Conservation (phyloP, 768 basidiomycete species). For the Leccinellum rugosiceps region DNA sequence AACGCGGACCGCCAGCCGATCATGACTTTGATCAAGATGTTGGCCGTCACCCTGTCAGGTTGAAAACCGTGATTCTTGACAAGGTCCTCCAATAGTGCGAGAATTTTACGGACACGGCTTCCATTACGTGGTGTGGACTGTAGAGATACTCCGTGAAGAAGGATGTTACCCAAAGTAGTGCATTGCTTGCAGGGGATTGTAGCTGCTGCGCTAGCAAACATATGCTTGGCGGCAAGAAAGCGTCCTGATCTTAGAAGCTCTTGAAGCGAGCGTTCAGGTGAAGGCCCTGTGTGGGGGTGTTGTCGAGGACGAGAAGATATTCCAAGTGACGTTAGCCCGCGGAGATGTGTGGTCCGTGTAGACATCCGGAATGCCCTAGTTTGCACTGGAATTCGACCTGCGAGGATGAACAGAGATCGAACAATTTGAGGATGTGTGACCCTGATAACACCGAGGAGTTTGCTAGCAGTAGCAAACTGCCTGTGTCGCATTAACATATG, state of each 20-base stretch:
- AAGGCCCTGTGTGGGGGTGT: constrained; percentile 1
- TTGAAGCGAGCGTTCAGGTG: constrained; percentile 20
- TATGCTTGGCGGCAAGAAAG: constrained; percentile 40
- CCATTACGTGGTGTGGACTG: constrained; percentile 37
- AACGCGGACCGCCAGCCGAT: constrained; percentile 49
- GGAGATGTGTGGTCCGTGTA: constrained; percentile 1
- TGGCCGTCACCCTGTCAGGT: constrained; percentile 68
- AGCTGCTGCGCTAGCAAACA: constrained; percentile 33
- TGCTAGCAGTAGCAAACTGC: constrained; percentile 36
- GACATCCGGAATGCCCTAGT: constrained; percentile 8
- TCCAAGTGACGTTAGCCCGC: constrained; percentile 10
- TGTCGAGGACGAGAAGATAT: constrained; percentile 17
- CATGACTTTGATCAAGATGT: constrained; percentile 62
- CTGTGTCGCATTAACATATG: constrained; percentile 40
- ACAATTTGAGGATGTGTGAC: constrained; percentile 10
- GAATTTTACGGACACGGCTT: constrained; percentile 43
- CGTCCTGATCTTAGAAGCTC: constrained; percentile 34
- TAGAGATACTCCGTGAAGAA: constrained; percentile 45
- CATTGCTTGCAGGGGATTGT: constrained; percentile 30
- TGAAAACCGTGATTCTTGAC: constrained; percentile 44
- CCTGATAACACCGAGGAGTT: constrained; percentile 26
- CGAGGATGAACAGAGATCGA: constrained; percentile 6
- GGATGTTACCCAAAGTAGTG: constrained; percentile 54
- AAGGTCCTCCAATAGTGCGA: constrained; percentile 42
- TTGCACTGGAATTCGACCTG: constrained; percentile 5